These are phyloP conservation scores for Conoideocrella luteorostrata DNA, from an alignment of 2,329 filamentous ascomycete genomes.

Conservation along the genomic window DNA sequence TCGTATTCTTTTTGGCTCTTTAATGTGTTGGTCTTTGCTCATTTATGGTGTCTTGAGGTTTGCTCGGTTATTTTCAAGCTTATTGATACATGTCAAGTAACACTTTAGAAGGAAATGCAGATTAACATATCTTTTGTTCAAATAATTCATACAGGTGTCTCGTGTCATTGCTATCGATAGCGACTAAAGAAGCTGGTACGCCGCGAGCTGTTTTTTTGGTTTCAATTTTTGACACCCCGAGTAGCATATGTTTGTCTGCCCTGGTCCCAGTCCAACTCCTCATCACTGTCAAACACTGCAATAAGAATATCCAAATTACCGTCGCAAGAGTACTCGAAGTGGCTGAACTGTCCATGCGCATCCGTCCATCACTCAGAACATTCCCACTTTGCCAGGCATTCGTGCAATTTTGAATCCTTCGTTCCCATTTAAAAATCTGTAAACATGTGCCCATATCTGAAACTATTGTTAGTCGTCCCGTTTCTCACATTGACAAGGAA, in stretches of 20 bases:
- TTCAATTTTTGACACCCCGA: not conserved
- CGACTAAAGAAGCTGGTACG: constrained; percentile 1
- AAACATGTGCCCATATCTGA: constrained; percentile 68
- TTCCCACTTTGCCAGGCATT: not conserved
- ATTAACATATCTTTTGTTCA: not conserved
- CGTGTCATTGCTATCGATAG: not conserved
- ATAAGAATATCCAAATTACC: not conserved
- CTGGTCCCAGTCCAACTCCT: constrained; percentile 3
- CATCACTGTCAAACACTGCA: not conserved
- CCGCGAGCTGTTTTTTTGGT: not conserved
- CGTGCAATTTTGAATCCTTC: not conserved
- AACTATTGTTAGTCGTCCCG: constrained; percentile 9
- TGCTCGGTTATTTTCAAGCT: no score
- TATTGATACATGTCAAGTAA: no score
- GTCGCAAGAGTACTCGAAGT: not conserved
- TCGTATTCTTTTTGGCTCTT: no score
- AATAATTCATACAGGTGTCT: constrained; percentile 8
- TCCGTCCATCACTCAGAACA: not conserved
- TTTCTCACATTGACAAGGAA: constrained; percentile 21
- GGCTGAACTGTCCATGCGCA: not conserved
- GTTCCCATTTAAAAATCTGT: constrained; percentile 55
- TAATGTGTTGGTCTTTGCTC: no score
- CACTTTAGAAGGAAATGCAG: no score
- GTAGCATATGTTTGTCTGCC: not conserved
- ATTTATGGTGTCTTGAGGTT: no score